These are phyloP conservation scores for Xenosphaeropsis pyriputrescens DNA, from an alignment of 2,329 filamentous ascomycete genomes.

Conservation along the genomic window DNA sequence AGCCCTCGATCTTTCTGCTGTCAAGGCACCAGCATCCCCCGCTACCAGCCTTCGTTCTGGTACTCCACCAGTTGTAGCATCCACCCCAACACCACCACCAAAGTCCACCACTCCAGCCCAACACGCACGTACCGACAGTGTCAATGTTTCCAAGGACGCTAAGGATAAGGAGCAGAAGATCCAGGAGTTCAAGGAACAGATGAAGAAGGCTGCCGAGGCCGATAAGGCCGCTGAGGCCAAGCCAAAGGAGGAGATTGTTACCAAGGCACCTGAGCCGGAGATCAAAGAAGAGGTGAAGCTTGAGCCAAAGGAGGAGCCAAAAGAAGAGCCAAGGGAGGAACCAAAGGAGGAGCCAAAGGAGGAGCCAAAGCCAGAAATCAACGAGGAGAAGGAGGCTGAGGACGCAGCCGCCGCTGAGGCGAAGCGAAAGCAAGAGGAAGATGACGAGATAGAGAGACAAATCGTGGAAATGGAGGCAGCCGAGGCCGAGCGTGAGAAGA, in stretches of 20 bases:
- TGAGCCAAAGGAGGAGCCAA: slow-evolving; percentile 6
- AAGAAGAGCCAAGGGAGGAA: slow-evolving; percentile 6
- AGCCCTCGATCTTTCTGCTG: slow-evolving; percentile 51
- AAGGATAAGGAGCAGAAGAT: slow-evolving; percentile 75
- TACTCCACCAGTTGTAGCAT: slow-evolving; percentile 50
- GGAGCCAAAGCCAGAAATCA: slow-evolving; percentile 19
- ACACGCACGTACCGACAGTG: slow-evolving; percentile 59
- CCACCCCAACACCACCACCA: slow-evolving; percentile 66
- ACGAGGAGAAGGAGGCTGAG: slow-evolving; percentile 6
- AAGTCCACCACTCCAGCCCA: slow-evolving; percentile 50
- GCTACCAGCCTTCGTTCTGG: slow-evolving; percentile 38
- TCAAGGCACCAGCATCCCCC: slow-evolving; percentile 49
- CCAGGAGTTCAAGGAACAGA: slow-evolving; percentile 55
- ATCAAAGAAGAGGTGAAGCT: slow-evolving; percentile 15
- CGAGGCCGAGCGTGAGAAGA: slow-evolving; percentile 16
- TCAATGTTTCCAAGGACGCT: slow-evolving; percentile 18
- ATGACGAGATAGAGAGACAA: slow-evolving; percentile 43
- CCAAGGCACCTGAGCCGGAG: slow-evolving; percentile 17
- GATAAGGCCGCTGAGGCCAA: slow-evolving; percentile 17
- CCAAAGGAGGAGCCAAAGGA: slow-evolving; percentile 15
- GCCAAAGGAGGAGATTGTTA: slow-evolving; percentile 16
- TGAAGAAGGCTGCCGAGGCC: slow-evolving; percentile 22
- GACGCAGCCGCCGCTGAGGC: slow-evolving; percentile 16
- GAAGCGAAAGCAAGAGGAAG: slow-evolving; percentile 24
- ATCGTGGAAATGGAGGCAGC: slow-evolving; percentile 40